phyloP scores from a whole-genome alignment of 192 early-diverging fungal genomes.

The Obelidium mucronatum region DNA sequence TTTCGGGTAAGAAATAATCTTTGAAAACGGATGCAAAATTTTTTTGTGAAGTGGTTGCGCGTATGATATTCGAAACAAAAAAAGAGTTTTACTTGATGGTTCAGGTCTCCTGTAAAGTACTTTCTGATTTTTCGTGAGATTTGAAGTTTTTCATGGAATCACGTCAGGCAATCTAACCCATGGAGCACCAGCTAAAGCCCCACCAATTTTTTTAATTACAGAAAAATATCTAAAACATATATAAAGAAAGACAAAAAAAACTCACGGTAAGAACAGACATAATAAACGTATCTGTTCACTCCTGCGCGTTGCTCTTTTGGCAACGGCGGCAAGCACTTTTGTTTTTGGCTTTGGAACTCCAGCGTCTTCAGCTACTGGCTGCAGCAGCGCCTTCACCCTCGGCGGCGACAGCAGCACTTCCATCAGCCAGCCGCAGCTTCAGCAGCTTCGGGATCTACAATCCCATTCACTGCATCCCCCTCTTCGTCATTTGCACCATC shows the following conservation, averaged over 20 bases:
- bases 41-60: too few species aligned
- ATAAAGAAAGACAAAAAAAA: background rate
- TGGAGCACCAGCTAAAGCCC: conserved; percentile 50
- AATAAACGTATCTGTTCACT: conserved; percentile 70
- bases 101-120: conserved; percentile 63
- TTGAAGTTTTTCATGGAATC: conserved; percentile 63
- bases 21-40: background rate
- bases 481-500: conserved; percentile 62
- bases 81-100: conserved; percentile 46
- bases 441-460: background rate
- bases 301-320: conserved; percentile 54
- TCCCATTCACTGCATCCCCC: conserved; percentile 44
- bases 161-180: conserved; percentile 66
- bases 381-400: conserved; percentile 32
- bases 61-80: conserved; percentile 28
- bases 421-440: conserved; percentile 27
- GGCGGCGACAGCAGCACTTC: conserved; percentile 20
- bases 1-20: conserved; percentile 63
- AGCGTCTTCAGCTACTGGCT: conserved; percentile 33
- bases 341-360: conserved; percentile 35
- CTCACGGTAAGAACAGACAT: conserved; percentile 59
- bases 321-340: conserved; percentile 42
- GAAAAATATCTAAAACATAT: too few species aligned
- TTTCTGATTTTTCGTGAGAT: conserved; percentile 57
- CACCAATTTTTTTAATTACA: too few species aligned